Conservation (phyloP, 2,329 filamentous ascomycete species). For the Chaetomiaceae sp. region DNA sequence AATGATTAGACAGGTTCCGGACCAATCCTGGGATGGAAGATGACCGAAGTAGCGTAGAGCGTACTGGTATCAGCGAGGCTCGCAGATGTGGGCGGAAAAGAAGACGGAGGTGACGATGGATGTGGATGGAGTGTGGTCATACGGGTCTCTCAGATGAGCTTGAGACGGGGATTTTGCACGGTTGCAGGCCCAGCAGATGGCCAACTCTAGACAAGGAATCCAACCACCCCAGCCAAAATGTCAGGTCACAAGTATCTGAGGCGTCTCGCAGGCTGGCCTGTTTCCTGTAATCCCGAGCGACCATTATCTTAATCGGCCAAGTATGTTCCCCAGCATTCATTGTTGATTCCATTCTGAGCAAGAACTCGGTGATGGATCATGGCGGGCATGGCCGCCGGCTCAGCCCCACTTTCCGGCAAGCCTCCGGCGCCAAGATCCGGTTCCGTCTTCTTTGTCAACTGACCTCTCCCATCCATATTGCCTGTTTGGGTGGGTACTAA, state of each 20-base stretch:
- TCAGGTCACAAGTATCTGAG: not conserved
- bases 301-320: not conserved
- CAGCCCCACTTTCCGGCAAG: not conserved
- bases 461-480: not conserved
- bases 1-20: not conserved
- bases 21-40: not conserved
- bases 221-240: not conserved
- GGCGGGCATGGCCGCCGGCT: constrained; percentile 2
- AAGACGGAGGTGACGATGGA: not conserved
- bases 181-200: not conserved
- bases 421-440: not conserved
- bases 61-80: not conserved
- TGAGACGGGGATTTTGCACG: not conserved
- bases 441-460: not conserved
- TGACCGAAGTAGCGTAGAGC: not conserved
- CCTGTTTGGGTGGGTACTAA: not conserved
- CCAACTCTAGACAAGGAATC: not conserved
- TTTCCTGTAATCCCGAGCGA: not conserved
- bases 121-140: no score
- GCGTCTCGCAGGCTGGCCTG: not conserved
- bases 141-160: no score
- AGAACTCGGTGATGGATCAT: not conserved
- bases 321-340: not conserved
- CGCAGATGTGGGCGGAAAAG: not conserved
- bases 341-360: no score